A percentile compares a stretch with the other conserved stretches of the same genome.
phyloP scores from a whole-genome alignment of 192 early-diverging fungal genomes.

The Jimgerdemannia lactiflua region DNA sequence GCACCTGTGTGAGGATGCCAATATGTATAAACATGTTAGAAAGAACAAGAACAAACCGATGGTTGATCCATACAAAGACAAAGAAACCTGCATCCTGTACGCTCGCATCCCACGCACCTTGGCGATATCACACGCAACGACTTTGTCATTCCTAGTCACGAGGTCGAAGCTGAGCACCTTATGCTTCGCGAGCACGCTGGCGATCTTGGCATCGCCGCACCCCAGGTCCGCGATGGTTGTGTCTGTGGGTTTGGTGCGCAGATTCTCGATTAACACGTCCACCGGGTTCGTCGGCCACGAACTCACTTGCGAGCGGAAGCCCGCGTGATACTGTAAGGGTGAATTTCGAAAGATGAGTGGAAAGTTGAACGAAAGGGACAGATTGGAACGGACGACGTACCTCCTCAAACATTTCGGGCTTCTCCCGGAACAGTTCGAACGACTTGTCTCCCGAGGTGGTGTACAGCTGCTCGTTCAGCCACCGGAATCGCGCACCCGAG shows the following conservation, averaged over 20 bases:
- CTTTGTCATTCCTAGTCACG: constrained; percentile 69
- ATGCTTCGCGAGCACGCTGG: constrained; percentile 57
- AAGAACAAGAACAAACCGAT: too few relatives aligned
- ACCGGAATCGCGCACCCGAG: constrained; percentile 75
- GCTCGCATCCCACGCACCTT: constrained; percentile 40
- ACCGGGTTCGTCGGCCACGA: constrained; percentile 95
- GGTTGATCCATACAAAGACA: background rate
- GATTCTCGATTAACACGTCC: constrained; percentile 72
- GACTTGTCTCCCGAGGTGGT: constrained; percentile 77
- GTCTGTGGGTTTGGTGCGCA: constrained; percentile 47
- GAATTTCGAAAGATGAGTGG: background rate
- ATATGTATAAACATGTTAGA: background rate
- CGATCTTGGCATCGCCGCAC: constrained; percentile 93
- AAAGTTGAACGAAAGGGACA: background rate
- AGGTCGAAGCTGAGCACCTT: constrained; percentile 89
- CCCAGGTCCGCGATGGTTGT: constrained; percentile 89
- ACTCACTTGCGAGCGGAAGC: constrained; percentile 89
- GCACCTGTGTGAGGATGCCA: constrained; percentile 39
- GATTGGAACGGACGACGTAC: constrained; percentile 26
- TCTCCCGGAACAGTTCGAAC: constrained; percentile 71
- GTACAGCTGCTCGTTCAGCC: constrained; percentile 96
- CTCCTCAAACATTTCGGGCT: constrained; percentile 90
- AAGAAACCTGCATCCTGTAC: constrained; percentile 14
- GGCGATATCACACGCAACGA: constrained; percentile 93
- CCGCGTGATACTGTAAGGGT: constrained; percentile 75